phyloP scores from a whole-genome alignment of 2,329 filamentous ascomycete genomes.

The Hypoxylon sp. region DNA sequence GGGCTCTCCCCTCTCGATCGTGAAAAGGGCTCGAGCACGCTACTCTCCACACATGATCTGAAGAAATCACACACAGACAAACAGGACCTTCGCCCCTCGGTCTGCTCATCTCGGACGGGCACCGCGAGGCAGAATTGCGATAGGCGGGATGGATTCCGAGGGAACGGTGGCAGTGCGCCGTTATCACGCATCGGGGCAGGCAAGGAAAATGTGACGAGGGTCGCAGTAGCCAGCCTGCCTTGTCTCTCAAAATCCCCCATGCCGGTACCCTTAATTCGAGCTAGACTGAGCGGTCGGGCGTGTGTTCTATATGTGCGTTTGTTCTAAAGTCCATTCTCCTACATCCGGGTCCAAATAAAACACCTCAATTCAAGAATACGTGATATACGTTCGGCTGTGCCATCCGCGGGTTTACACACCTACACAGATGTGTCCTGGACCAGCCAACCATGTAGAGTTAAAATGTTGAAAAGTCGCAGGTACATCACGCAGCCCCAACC shows the following conservation, averaged over 20 bases:
- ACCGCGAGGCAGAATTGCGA: constrained; percentile 25
- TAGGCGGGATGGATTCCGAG: constrained; percentile 23
- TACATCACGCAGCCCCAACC: constrained; percentile 29
- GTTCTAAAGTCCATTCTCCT: constrained; percentile 12
- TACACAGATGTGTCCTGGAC: constrained; percentile 5
- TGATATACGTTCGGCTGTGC: constrained; percentile 25
- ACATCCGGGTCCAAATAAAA: constrained; percentile 2
- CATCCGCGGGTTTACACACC: constrained; percentile 27
- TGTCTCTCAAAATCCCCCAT: constrained; percentile 20
- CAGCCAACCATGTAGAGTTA: constrained; percentile 8
- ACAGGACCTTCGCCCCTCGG: constrained; percentile 10
- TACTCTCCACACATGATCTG: constrained; percentile 15
- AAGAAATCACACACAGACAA: constrained; percentile 7
- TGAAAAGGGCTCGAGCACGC: constrained; percentile 27
- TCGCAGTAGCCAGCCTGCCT: constrained; percentile 39
- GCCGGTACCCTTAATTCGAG: constrained; percentile 21
- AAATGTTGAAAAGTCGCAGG: constrained; percentile 11
- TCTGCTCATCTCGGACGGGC: constrained; percentile 18
- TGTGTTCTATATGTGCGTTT: constrained; percentile 17
- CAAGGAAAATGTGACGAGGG: constrained; percentile 37
- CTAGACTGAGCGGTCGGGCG: constrained; percentile 7
- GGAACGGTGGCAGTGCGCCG: constrained; percentile 44
- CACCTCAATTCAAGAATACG: constrained; percentile 18
- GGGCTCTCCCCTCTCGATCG: constrained; percentile 17
- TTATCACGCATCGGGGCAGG: constrained; percentile 36